Percentiles rank a stretch among this genome's conserved stretches.
phyloP scores from a whole-genome alignment of 192 early-diverging fungal species.

The Coemansia sp. region DNA sequence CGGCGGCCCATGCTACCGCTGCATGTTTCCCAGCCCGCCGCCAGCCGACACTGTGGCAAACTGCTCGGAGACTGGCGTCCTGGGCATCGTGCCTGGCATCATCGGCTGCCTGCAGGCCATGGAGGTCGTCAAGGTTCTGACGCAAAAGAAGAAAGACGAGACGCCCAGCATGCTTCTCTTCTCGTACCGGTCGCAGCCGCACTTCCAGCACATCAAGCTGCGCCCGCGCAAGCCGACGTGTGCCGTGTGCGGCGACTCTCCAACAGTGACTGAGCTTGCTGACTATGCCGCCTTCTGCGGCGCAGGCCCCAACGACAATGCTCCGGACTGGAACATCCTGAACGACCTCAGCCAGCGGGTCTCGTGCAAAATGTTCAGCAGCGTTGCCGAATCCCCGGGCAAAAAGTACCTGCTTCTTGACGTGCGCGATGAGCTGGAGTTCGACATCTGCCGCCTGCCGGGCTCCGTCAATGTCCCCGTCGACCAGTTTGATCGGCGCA shows the following conservation, averaged over 20 bases:
- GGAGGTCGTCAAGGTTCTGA: slow-evolving; percentile 84
- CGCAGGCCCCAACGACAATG: slow-evolving; percentile 73
- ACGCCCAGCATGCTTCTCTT: slow-evolving; percentile 76
- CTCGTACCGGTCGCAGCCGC: slow-evolving; percentile 66
- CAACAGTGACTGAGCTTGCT: slow-evolving; percentile 76
- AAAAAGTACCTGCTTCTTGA: slow-evolving; percentile 76
- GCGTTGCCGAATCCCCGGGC: slow-evolving; percentile 14
- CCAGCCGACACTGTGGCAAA: slow-evolving; percentile 84
- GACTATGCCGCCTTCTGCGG: slow-evolving; percentile 95
- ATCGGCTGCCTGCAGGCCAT: slow-evolving; percentile 92
- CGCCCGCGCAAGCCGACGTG: slow-evolving; percentile 70
- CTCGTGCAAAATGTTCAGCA: slow-evolving; percentile 57
- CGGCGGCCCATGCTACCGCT: slow-evolving; percentile 93
- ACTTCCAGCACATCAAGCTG: slow-evolving; percentile 80
- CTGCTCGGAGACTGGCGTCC: slow-evolving; percentile 89
- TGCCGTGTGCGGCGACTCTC: slow-evolving; percentile 82
- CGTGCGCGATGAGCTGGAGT: slow-evolving; percentile 84
- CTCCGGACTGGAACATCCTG: slow-evolving; percentile 39
- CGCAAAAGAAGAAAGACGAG: slow-evolving; percentile 59
- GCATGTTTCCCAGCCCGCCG: slow-evolving; percentile 91
- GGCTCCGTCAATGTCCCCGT: slow-evolving; percentile 65
- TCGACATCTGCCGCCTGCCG: slow-evolving; percentile 77
- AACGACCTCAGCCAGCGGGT: slow-evolving; percentile 50
- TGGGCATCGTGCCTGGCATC: slow-evolving; percentile 92
- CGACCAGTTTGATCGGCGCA: slow-evolving; percentile 30